phyloP scores from a whole-genome alignment of 768 basidiomycete genomes.

The Cyathus striatus region DNA sequence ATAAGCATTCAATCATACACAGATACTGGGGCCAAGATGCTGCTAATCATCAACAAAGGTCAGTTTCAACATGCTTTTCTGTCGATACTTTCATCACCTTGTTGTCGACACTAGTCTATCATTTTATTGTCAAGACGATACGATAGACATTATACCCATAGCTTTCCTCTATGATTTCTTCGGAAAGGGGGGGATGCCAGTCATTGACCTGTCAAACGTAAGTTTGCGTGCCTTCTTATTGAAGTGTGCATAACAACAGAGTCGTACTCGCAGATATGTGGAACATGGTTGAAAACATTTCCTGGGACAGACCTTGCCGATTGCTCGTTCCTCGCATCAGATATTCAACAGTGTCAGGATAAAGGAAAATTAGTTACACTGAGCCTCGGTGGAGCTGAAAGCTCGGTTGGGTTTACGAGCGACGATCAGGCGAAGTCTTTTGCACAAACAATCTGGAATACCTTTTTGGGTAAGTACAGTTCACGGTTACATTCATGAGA shows the following conservation, averaged over 20 bases:
- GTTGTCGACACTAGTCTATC: conserved; percentile 28
- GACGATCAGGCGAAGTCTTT: conserved; percentile 49
- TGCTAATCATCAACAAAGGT: conserved; percentile 32
- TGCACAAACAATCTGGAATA: conserved; percentile 61
- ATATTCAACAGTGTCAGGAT: conserved; percentile 62
- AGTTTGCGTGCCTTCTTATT: no score
- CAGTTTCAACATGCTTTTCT: not conserved
- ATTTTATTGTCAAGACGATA: conserved; percentile 60
- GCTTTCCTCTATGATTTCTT: conserved; percentile 60
- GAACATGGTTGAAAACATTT: no score
- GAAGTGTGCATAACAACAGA: conserved; percentile 9
- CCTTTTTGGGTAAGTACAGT: conserved; percentile 58
- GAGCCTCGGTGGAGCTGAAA: conserved; percentile 54
- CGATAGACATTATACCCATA: conserved; percentile 57
- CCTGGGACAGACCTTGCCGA: conserved; percentile 57
- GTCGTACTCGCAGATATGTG: no score
- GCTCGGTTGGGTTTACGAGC: conserved; percentile 49
- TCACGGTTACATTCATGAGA: not conserved
- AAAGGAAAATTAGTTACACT: conserved; percentile 52
- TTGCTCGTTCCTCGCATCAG: conserved; percentile 54
- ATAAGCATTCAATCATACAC: no score
- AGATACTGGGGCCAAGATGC: conserved; percentile 41
- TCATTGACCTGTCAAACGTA: conserved; percentile 60
- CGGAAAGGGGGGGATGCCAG: conserved; percentile 52
- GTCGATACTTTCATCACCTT: not conserved